Base-by-base conservation (phyloP, 2,329 filamentous ascomycete species). In the Sarocladiaceae sp. region DNA sequence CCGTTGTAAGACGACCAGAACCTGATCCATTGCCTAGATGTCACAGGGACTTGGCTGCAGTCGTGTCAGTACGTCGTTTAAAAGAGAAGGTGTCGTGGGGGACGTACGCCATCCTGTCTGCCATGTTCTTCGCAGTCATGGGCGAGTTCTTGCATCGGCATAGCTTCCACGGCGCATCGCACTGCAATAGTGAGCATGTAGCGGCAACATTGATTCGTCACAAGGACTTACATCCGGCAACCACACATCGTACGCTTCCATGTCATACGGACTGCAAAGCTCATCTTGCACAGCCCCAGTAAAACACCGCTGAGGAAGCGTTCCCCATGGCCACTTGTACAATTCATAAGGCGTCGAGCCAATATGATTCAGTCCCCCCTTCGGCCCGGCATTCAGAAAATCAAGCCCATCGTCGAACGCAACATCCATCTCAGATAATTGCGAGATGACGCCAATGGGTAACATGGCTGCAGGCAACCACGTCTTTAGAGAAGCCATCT, bases 201-300 rank as follows among this genome's bases (percentile, higher is more conserved):
- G 29, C 29, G 8, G 15, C 8, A 33, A 8, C 29, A 10, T 33
- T 8, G 29, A 10, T 33, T 33, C 29, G 15, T 10, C 29, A 22
- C 37, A 22, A 22, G 5, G 17, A 48, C 44, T 48, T 33, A 48
- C 44, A 48, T 48, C 44, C 4, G 44, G 4, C n/a, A 48, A 48
- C 44, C 44, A 48, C 15, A 33, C 44, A 33, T 48, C 44, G 17
- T 31, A 48, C 17, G 33, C 44, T 28, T 48, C 44, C 44, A 48
- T 48, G 10, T 48, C 44, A 17, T 48, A 48, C 13, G 44, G 44
- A 20, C 23, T 26, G 26, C 44, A 48, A 12, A 48, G 44, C 5
- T 48, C n/a, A 22, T 48, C 44, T 11, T 48, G 15, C 4, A 29
- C n/a, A 10, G 44, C 44, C 13, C 26, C 25, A n/a, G 8, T 12